Evolutionary conservation across 345 rosid species (phyloP).

Genomic region (Populus ilicifolia): DNA sequence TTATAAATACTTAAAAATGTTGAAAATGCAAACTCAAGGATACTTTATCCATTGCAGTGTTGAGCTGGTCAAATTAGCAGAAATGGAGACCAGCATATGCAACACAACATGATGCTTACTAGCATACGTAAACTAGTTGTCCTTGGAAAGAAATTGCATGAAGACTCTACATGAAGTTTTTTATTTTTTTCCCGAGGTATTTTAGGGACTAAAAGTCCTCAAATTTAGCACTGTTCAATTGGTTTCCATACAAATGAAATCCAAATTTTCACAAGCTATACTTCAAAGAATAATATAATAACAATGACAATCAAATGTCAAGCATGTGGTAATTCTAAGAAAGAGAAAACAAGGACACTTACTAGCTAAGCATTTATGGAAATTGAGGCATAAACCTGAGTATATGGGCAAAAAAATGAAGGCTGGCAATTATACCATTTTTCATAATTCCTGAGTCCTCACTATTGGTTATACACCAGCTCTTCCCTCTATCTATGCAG

Average conservation of each 20-base stretch:
- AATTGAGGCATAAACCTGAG: neutral
- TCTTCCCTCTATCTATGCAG: constrained; percentile 23
- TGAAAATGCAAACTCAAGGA: neutral
- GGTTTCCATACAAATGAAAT: neutral
- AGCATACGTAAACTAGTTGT: neutral
- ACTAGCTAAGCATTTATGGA: neutral
- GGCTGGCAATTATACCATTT: neutral
- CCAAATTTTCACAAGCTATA: neutral
- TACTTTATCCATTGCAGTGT: neutral
- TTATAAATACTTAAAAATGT: neutral
- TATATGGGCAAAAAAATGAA: neutral
- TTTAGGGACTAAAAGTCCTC: neutral
- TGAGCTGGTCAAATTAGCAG: too few species aligned
- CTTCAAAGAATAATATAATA: constrained; percentile 2
- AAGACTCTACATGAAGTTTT: neutral
- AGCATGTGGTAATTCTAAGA: neutral
- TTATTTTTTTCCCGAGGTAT: neutral
- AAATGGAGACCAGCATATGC: neutral
- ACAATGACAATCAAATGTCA: neutral
- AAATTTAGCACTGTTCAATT: neutral
- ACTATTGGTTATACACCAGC: neutral
- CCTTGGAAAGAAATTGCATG: neutral
- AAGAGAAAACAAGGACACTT: neutral
- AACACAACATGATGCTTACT: neutral
- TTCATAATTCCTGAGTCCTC: neutral